These are phyloP conservation scores for Lichtheimia ornata DNA, from an alignment of 371 early-diverging fungal genomes.

Conservation along the genomic window DNA sequence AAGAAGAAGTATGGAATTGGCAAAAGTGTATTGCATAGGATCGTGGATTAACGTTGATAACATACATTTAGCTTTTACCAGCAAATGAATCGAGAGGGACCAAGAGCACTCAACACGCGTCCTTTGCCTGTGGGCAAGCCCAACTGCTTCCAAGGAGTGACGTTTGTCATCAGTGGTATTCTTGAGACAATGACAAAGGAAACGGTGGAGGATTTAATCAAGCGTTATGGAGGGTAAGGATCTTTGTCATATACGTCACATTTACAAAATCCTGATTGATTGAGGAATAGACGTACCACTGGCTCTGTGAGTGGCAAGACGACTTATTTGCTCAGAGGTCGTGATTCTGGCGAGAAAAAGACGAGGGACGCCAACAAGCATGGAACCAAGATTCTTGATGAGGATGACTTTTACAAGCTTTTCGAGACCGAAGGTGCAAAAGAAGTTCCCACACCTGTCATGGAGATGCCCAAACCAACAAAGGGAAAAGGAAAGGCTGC, in stretches of 20 bases:
- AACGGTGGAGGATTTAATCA: slow-evolving; percentile 85
- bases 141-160: slow-evolving; percentile 77
- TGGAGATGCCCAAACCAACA: background rate
- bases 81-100: slow-evolving; percentile 55
- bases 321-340: slow-evolving; percentile 86
- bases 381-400: slow-evolving; percentile 79
- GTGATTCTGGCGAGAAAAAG: slow-evolving; percentile 95
- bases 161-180: slow-evolving; percentile 96
- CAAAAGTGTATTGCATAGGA: too few species aligned
- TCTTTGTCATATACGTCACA: background rate
- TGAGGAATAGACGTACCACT: slow-evolving; percentile 73
- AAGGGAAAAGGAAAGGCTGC: background rate
- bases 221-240: slow-evolving; percentile 85
- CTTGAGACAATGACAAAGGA: slow-evolving; percentile 70
- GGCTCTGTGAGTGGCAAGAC: slow-evolving; percentile 88
- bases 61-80: slow-evolving; percentile 8
- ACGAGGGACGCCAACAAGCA: slow-evolving; percentile 80
- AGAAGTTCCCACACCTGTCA: slow-evolving; percentile 21
- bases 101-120: slow-evolving; percentile 73
- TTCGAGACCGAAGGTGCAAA: slow-evolving; percentile 56
- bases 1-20: too few species aligned
- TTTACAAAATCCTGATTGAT: background rate
- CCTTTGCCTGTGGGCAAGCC: slow-evolving; percentile 77
- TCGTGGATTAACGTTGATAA: too few species aligned
- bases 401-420: slow-evolving; percentile 87